Evolutionary conservation across 2,329 filamentous ascomycete species (phyloP), one percentile per base, ranked within the genome.

Genomic region (Epichloe brachyelytri): DNA sequence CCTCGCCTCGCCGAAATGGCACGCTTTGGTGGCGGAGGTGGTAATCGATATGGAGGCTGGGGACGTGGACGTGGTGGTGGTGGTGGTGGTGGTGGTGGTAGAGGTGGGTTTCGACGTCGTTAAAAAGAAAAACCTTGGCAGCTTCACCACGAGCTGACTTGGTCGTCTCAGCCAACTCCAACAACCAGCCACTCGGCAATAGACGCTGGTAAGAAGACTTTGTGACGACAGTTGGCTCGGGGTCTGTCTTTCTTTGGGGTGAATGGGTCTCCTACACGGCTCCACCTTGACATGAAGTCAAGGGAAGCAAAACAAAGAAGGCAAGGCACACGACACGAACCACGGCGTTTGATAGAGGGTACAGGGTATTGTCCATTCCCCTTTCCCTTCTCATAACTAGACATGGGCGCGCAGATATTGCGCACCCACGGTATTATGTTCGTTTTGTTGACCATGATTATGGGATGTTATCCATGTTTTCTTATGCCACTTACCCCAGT

Each of bases 1-100:
- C 64, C 93, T 65, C 86, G 89, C 69, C 85, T 98, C 57, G 82
- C 83, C 57, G 93, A 98, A 77, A 97, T 98, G 93, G 83, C 82
- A 60, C 86, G 93, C 69, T 97, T 90, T 67, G 82, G 88, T 59
- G 88, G 89, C 56, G 88, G 88, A 52, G 88, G 85, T 57, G 81
- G 85, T 59, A 81, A 86, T 63, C 78, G 85, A 57, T 83, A 80
- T 62, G 81, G 85, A 63, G 82, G 86, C 62, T 84, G 84, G 66
- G 78, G 84, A 62, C 81, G 85, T 59, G 78, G 80, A 59, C 76
- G 82, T 58, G 71, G 72, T 49, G 68, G 66, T 59, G 47, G 48
- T 17, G 49, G 47, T 10, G 26, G 49, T 14, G 51, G 51, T 4
- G 51, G 52, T 11, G 52, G 52, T 33, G 72, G 74, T 60, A 72